Percentiles rank a stretch among this genome's conserved stretches.
Conservation (phyloP, 805 yeast species). For the Starmerella vitae region DNA sequence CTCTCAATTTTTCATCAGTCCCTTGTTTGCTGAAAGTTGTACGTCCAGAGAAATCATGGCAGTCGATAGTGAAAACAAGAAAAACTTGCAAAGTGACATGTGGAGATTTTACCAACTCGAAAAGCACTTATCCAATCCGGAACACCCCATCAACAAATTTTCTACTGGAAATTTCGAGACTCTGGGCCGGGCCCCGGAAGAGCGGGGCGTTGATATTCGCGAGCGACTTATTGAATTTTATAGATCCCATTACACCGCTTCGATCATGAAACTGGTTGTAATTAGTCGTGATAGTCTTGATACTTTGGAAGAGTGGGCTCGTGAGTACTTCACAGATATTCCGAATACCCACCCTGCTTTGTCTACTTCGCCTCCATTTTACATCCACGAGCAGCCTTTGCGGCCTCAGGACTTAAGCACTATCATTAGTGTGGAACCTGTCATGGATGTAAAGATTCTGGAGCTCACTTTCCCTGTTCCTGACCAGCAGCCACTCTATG, state of each 20-base stretch:
- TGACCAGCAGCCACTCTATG: slow-evolving; percentile 54
- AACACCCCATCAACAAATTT: slow-evolving; percentile 76
- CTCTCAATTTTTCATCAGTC: slow-evolving; percentile 80
- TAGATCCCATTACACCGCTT: slow-evolving; percentile 59
- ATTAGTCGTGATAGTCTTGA: slow-evolving; percentile 71
- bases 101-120: slow-evolving; percentile 86
- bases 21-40: slow-evolving; percentile 58
- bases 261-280: slow-evolving; percentile 75
- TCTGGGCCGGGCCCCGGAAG: slow-evolving; percentile 49
- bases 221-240: slow-evolving; percentile 70
- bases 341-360: slow-evolving; percentile 29
- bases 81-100: slow-evolving; percentile 74
- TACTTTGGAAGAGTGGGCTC: slow-evolving; percentile 57
- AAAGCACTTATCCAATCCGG: slow-evolving; percentile 53
- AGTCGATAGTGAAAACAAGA: slow-evolving; percentile 90
- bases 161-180: slow-evolving; percentile 81
- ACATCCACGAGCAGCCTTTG: slow-evolving; percentile 35
- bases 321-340: slow-evolving; percentile 48
- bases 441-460: slow-evolving; percentile 60
- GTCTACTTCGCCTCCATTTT: slow-evolving; percentile 28
- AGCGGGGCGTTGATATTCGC: slow-evolving; percentile 57
- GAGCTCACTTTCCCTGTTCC: slow-evolving; percentile 63
- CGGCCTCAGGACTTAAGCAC: slow-evolving; percentile 38
- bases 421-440: slow-evolving; percentile 58
- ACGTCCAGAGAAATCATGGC: slow-evolving; percentile 89